A percentile compares a stretch with the other conserved stretches of the same genome.
These are phyloP conservation scores for Cubamyces sp. DNA, from an alignment of 768 basidiomycete species.

Conservation along the genomic window DNA sequence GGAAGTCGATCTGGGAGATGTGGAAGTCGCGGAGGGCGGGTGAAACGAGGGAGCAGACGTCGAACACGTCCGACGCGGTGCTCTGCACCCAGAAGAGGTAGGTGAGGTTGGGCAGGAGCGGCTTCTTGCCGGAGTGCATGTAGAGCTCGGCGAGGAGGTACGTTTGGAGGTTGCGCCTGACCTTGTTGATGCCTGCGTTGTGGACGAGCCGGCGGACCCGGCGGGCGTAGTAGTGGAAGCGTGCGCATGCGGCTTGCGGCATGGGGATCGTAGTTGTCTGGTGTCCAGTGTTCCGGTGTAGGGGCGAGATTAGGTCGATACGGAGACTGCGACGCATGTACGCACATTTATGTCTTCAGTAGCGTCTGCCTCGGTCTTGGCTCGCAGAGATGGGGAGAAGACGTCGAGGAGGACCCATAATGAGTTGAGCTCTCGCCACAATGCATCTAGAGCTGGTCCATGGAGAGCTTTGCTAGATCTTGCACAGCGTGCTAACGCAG, in stretches of 20 bases:
- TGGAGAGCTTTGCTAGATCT: neutral
- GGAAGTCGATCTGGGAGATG: neutral
- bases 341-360: neutral
- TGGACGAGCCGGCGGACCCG: constrained; percentile 7
- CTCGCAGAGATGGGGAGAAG: neutral
- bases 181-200: neutral
- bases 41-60: constrained; percentile 6
- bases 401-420: neutral
- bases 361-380: neutral
- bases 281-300: no score
- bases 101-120: constrained; percentile 4
- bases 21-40: neutral
- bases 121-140: neutral
- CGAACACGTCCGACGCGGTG: neutral
- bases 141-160: neutral
- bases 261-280: neutral
- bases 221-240: constrained; percentile 2
- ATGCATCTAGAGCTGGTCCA: constrained; percentile 1
- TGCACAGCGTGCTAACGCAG: constrained; percentile 4
- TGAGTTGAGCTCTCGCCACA: constrained; percentile 13
- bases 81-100: constrained; percentile 6
- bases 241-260: neutral
- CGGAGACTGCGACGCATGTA: neutral
- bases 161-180: neutral
- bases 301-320: neutral